Evolutionary conservation across 2,329 filamentous ascomycete genomes (phyloP).

Genomic region (Colletotrichum sp.): DNA sequence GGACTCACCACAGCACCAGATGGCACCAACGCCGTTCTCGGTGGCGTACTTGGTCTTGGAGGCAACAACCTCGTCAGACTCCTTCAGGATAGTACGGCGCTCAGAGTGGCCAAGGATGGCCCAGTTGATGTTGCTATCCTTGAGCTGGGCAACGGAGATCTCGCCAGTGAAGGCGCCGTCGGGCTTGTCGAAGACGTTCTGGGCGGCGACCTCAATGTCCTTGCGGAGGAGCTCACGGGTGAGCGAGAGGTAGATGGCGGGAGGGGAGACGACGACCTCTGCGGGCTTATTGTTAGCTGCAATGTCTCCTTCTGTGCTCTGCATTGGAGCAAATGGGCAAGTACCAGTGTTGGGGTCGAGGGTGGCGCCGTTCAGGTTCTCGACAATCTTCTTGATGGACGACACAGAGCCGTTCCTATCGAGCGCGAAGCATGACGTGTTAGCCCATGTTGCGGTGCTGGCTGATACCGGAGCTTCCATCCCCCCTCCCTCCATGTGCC

Average conservation of each 20-base stretch:
- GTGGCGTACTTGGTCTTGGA: conserved; percentile 94
- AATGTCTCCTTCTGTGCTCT: not conserved
- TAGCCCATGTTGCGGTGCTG: conserved; percentile 15
- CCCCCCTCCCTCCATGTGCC: not conserved
- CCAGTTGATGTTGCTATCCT: conserved; percentile 89
- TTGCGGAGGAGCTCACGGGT: conserved; percentile 79
- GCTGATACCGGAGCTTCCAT: not conserved
- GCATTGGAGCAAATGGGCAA: conserved; percentile 32
- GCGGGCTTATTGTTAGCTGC: conserved; percentile 24
- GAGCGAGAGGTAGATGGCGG: conserved; percentile 87
- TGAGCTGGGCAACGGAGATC: conserved; percentile 90
- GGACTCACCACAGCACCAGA: conserved; percentile 96
- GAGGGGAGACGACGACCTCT: conserved; percentile 96
- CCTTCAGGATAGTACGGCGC: conserved; percentile 86
- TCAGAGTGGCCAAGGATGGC: conserved; percentile 93
- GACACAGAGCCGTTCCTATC: conserved; percentile 92
- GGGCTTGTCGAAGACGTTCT: conserved; percentile 98
- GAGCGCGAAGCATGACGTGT: conserved; percentile 3
- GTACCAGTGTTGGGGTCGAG: conserved; percentile 77
- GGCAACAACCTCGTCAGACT: conserved; percentile 85
- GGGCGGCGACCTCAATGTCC: conserved; percentile 85
- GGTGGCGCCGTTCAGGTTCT: conserved; percentile 84
- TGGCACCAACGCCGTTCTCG: conserved; percentile 86
- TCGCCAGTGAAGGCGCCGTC: conserved; percentile 97
- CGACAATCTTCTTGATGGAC: conserved; percentile 89